Base-by-base conservation (phyloP, 768 basidiomycete species). In the Boletus rex-veris region DNA sequence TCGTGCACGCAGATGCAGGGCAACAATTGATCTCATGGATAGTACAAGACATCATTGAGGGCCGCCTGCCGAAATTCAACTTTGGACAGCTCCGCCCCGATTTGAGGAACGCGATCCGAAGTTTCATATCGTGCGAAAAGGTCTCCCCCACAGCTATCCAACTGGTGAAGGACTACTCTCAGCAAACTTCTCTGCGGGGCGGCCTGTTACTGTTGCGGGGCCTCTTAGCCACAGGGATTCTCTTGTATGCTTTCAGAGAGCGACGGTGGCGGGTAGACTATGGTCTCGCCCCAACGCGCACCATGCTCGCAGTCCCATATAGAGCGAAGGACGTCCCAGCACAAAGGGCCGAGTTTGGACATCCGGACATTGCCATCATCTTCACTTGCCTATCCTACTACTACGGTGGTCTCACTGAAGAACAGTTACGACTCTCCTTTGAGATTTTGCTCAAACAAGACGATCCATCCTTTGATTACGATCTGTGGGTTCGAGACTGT, bases 191-290 rank as follows among this genome's bases (percentile, higher is more conserved):
- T 8, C 10, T 60, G 4, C 67, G 68, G 63, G 15, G 40, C 1
- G 59, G 58, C 3, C 42, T 74, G 3, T 55, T 74, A 8, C 54
- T 73, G 9, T 43, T 74, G 11, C 74, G 75, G 3, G 73, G 73
- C 3, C 61, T 74, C 26, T 3, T 31, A 11, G 31, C 31, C 31
- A 31, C 53, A 2, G 69, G 70, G 0, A 67, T 73, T 12, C 61
- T 74, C 2, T 19, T 65, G 12, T 66, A 64, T 44, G 65, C 59
- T 11, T 59, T 74, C 30, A 65, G 43, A 42, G 69, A 74, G 2
- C 70, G 69, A 26, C 61, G 75, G 24, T 74, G 72, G 72, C 53
- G 74, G 6, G 74, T 74, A 12, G 68, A 74, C 46, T 75, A 70
- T 57, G 73, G 73, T 3, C 68, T 70, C 14, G 54, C 71, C 44